Base-by-base conservation (phyloP, 1,284 basidiomycete genomes). In the Sutorius eximius region DNA sequence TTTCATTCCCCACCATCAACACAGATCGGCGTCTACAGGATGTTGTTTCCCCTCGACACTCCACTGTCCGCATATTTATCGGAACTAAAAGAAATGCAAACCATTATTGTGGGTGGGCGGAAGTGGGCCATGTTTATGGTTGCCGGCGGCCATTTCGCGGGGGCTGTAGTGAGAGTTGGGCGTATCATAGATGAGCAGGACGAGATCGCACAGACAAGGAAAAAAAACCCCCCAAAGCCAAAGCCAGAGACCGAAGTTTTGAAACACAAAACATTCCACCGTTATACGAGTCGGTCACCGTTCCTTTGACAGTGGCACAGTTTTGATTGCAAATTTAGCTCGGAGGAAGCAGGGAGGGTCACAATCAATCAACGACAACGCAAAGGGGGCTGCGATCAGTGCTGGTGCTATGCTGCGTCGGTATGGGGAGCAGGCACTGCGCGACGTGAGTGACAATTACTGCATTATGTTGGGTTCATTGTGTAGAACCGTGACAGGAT, bases 271-370 rank as follows among this genome's bases (percentile, higher is more conserved):
- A 98, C 97, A 0, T 99, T 98, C 73, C 97, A 99, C 72, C 87
- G 97, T 8, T 99, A 99, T 72, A 99, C 97, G 0, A 99, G 94
- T 96, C 57, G 57, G 83, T 74, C 18, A 11, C 8, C 8, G 46
- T 53, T 6, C 27, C 34, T 44, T 44, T 38, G n/a, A 32, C 13
- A 49, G 24, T 20, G n/a, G 29, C 30, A 37, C 1, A 5, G 2
- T 24, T 52, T 51, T 63, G 16, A 57, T 49, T 10, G 37, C 20
- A 37, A 27, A 27, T 8, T 6, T 51, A 97, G 94, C 97, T 38
- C 91, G 97, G 62, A 82, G 92, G 61, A 99, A 99, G 72, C 97
- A 99, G 77, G 97, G 97, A 71, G 97, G 97, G 0, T 90, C 92
- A 0, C 97, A 99, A 73, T 87, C 87, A 1, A 66, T 90, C 3